Conservation (phyloP, 805 yeast species). For the Clavispora asparagi region DNA sequence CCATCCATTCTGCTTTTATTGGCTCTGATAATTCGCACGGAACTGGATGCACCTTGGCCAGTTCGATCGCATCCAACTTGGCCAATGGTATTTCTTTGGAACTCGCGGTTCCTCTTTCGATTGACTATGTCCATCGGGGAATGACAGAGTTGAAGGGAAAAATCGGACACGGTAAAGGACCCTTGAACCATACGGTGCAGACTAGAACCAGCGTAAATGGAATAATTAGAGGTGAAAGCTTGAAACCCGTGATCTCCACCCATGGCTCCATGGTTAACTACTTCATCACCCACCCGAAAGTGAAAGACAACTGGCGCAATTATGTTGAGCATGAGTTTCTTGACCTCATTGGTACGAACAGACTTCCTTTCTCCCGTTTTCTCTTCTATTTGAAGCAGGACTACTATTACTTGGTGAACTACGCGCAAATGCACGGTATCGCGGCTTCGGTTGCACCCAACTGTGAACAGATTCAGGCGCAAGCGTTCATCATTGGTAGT, state of each 20-base stretch:
- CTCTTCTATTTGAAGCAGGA: conserved; percentile 58
- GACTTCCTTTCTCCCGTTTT: conserved; percentile 47
- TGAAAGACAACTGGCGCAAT: conserved; percentile 49
- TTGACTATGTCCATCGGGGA: conserved; percentile 64
- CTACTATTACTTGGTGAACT: conserved; percentile 62
- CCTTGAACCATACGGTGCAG: conserved; percentile 59
- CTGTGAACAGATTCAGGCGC: conserved; percentile 44
- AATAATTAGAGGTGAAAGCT: conserved; percentile 2
- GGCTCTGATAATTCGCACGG: conserved; percentile 68
- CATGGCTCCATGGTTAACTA: conserved; percentile 35
- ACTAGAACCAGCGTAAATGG: conserved; percentile 7
- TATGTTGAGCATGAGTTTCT: conserved; percentile 65
- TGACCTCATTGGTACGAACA: conserved; percentile 44
- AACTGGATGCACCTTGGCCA: conserved; percentile 84
- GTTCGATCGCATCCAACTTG: conserved; percentile 71
- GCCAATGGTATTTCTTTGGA: conserved; percentile 48
- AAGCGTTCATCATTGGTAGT: conserved; percentile 45
- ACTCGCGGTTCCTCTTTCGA: conserved; percentile 50
- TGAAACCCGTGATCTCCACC: background rate
- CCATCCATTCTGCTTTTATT: conserved; percentile 44
- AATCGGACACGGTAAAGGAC: conserved; percentile 60
- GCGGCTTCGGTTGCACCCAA: conserved; percentile 61
- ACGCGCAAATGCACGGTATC: conserved; percentile 59
- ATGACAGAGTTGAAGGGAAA: conserved; percentile 41
- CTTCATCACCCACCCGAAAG: conserved; percentile 51